These are phyloP conservation scores for Tricholoma matsutake DNA, from an alignment of 768 basidiomycete genomes.

Conservation along the genomic window DNA sequence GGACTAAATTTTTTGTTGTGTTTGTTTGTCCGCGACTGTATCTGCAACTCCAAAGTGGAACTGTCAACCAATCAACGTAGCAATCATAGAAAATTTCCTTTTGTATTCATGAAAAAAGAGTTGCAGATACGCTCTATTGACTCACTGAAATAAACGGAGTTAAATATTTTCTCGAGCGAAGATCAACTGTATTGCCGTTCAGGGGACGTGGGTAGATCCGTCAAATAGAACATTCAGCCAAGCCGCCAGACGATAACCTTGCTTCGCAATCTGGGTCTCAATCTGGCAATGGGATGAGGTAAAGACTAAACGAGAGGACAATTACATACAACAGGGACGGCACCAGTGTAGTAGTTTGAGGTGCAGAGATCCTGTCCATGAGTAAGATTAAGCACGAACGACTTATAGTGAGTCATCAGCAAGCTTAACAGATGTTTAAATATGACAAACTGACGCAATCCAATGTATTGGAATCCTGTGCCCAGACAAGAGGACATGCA, in stretches of 20 bases:
- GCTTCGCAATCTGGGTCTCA: constrained; percentile 44
- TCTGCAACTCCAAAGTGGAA: no score
- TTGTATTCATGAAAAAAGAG: no score
- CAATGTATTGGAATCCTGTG: constrained; percentile 40
- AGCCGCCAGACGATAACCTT: constrained; percentile 46
- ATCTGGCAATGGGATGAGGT: constrained; percentile 26
- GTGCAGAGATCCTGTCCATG: constrained; percentile 44
- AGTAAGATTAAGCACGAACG: constrained; percentile 40
- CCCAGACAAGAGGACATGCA: constrained; percentile 47
- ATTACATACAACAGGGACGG: constrained; percentile 33
- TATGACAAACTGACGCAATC: constrained; percentile 35
- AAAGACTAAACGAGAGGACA: neutral
- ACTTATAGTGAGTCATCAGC: constrained; percentile 19
- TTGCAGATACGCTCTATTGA: no score
- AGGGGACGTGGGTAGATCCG: constrained; percentile 34
- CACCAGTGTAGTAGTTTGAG: constrained; percentile 33
- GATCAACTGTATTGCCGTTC: constrained; percentile 10
- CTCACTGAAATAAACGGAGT: no score
- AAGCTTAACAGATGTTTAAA: neutral
- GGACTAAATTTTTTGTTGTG: no score
- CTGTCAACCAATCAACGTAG: no score
- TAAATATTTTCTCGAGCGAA: no score
- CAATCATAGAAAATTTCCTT: no score
- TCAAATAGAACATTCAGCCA: constrained; percentile 51
- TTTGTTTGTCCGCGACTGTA: no score